phyloP scores from a whole-genome alignment of 2,329 filamentous ascomycete genomes.

The Aspergillus sp. region DNA sequence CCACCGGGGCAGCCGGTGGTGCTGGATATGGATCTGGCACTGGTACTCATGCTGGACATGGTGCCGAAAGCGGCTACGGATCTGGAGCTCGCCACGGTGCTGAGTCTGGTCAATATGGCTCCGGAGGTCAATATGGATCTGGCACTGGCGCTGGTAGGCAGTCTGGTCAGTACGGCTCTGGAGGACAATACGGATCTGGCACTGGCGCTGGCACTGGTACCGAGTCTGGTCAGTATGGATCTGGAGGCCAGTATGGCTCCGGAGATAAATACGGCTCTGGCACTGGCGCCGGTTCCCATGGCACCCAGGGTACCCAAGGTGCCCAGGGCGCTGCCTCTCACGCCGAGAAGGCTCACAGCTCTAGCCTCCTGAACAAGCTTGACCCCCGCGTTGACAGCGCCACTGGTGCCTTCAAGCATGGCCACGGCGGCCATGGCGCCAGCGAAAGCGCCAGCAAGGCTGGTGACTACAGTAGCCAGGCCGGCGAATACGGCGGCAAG shows the following conservation, averaged over 20 bases:
- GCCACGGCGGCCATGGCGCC: neutral
- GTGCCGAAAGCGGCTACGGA: no score
- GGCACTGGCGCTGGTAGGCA: neutral
- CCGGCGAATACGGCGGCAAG: no score
- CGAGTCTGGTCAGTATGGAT: neutral
- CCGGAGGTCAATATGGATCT: neutral
- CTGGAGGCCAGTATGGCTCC: no score
- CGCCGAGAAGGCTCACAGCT: conserved; percentile 19
- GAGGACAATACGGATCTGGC: neutral
- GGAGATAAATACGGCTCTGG: no score
- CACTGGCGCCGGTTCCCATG: no score
- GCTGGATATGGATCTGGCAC: no score
- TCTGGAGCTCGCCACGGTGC: neutral
- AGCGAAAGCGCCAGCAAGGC: neutral
- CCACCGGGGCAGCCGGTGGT: no score
- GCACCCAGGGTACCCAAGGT: no score
- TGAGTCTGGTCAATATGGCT: neutral
- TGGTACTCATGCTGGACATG: no score
- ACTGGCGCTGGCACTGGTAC: neutral
- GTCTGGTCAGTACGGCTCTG: neutral
- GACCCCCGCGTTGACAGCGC: conserved; percentile 29
- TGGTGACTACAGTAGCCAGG: no score
- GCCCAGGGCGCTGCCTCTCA: conserved; percentile 1
- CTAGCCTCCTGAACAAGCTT: conserved; percentile 25
- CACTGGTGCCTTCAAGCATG: conserved; percentile 14